Base-by-base conservation (phyloP, 306 rosid genomes). In the Malus asiatica region DNA sequence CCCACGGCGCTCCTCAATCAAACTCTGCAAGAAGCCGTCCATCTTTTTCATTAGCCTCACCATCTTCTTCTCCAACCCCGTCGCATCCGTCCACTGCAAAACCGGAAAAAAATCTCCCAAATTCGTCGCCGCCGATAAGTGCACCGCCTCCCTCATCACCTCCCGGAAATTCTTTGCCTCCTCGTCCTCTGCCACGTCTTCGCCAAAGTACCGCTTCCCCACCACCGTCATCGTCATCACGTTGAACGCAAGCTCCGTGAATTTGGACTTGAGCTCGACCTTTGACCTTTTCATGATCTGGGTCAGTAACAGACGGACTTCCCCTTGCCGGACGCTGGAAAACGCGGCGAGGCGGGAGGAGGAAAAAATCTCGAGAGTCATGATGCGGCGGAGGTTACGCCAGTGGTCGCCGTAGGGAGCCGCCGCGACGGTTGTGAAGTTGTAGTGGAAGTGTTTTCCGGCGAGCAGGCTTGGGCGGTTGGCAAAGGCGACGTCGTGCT, bases 381-480 rank as follows among this genome's bases (percentile, higher is more conserved):
- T 20, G 19, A 78, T 40, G 11, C 80, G 76, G 52, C 80, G 79
- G 65, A 82, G 82, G 72, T 60, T 72, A 16, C 81, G 75, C 84
- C 87, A 84, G 40, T 51, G 82, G 38, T 84, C 69, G 1, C 86
- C 76, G 33, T 82, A 70, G 27, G 70, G 38, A 0, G 78, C 25
- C 11, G 53, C 19, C 0, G 61, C 73, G 4, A 85, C 62, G 3
- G 84, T 64, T 42, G 64, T 46, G 70, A 20, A 55, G 69, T 82
- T 38, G 70, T 85, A 79, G 33, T 66, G 51, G 44, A 85, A 51
- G 55, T 51, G 64, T 40, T 77, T 69, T 0, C 78, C 82, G 9
- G 77, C 60, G 7, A 85, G 55, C 20, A 51, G 55, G 55, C 20
- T 48, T 51, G 55, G 20, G 2, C 55, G 55, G 55, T 51, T 51